These are phyloP conservation scores for Chalciporus pseudorubinellus DNA, from an alignment of 768 basidiomycete species.

Conservation along the genomic window DNA sequence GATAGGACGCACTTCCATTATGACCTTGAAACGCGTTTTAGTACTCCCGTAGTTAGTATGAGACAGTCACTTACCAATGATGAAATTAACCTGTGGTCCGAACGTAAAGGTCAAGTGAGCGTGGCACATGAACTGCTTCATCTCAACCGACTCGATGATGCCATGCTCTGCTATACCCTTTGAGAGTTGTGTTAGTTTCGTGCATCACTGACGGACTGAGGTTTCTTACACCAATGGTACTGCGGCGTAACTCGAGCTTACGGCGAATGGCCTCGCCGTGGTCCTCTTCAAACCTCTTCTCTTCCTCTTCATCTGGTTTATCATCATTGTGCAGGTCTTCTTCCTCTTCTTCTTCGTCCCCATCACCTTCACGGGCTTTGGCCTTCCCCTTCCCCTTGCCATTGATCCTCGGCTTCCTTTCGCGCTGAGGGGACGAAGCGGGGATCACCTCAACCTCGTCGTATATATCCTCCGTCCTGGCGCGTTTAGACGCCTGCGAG, in stretches of 20 bases:
- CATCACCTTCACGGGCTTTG: constrained; percentile 27
- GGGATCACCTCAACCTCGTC: constrained; percentile 27
- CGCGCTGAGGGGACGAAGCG: constrained; percentile 12
- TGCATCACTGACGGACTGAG: constrained; percentile 37
- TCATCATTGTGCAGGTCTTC: constrained; percentile 37
- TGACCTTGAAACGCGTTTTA: constrained; percentile 52
- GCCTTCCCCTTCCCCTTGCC: constrained; percentile 35
- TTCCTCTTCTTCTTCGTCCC: constrained; percentile 31
- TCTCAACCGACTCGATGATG: constrained; percentile 81
- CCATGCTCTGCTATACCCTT: constrained; percentile 84
- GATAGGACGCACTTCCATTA: constrained; percentile 78
- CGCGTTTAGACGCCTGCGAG: constrained; percentile 43
- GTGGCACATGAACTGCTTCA: constrained; percentile 97
- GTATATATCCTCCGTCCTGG: constrained; percentile 41
- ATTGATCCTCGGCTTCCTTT: constrained; percentile 31
- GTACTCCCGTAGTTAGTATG: not conserved
- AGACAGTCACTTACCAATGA: constrained; percentile 62
- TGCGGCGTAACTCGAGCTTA: constrained; percentile 45
- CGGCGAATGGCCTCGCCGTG: constrained; percentile 56
- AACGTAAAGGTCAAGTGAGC: constrained; percentile 78
- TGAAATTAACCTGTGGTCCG: constrained; percentile 94
- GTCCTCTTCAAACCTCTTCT: constrained; percentile 63
- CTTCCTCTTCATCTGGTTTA: constrained; percentile 49
- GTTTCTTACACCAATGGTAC: constrained; percentile 42
- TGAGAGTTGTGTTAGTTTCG: not conserved